phyloP scores from a whole-genome alignment of 192 early-diverging fungal genomes.

The Haplosporangium gracile region DNA sequence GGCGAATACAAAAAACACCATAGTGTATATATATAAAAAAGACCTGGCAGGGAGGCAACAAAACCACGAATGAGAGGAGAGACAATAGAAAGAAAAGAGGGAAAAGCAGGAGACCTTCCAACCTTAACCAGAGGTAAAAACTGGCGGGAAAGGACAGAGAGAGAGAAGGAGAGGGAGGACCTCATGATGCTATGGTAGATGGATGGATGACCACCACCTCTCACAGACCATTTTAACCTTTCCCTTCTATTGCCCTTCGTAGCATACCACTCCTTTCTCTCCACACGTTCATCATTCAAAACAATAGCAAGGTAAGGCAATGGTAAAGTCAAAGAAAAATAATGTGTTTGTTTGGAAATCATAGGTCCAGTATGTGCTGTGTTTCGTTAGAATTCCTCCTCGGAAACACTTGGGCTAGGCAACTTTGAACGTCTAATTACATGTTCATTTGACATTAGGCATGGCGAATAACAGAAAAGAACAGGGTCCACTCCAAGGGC shows the following conservation, averaged over 20 bases:
- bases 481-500: neutral
- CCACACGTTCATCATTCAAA: too few relatives aligned
- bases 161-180: neutral
- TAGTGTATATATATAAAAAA: neutral
- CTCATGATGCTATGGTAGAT: too few relatives aligned
- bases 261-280: too few relatives aligned
- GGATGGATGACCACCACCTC: too few relatives aligned
- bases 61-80: neutral
- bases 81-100: neutral
- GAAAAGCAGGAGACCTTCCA: neutral
- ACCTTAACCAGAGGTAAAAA: neutral
- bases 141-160: neutral
- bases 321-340: too few relatives aligned
- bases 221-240: too few relatives aligned
- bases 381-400: neutral
- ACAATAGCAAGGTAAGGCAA: too few relatives aligned
- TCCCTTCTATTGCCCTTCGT: too few relatives aligned
- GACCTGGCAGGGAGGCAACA: neutral
- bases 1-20: neutral
- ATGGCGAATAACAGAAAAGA: neutral
- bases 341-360: neutral
- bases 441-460: neutral
- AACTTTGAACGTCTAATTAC: neutral
- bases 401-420: neutral
- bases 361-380: neutral